Evolutionary conservation across 495 filamentous ascomycete species (phyloP).

Genomic region (Talaromyces borbonicus): DNA sequence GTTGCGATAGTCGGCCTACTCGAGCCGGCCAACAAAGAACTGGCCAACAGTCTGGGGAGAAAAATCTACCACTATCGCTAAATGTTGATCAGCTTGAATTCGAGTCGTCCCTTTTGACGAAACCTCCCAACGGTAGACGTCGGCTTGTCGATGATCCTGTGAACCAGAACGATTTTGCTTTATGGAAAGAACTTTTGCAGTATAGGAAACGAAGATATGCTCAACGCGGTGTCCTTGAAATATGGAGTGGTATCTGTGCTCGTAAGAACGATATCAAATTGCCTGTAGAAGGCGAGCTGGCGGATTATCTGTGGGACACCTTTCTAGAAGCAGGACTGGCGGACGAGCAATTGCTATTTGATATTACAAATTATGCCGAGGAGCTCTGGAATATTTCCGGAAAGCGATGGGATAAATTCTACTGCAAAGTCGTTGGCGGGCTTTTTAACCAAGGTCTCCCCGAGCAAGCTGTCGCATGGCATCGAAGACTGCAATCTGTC

Average conservation of each 20-base stretch:
- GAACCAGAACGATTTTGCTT: conserved; percentile 39
- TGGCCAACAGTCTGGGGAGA: background rate
- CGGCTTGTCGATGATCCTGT: conserved; percentile 46
- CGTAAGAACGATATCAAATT: conserved; percentile 32
- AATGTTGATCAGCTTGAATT: conserved; percentile 30
- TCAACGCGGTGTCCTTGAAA: conserved; percentile 42
- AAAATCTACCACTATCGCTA: conserved; percentile 1
- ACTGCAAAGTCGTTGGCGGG: conserved; percentile 38
- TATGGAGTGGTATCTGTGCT: conserved; percentile 52
- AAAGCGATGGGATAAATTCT: conserved; percentile 36
- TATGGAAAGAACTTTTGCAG: conserved; percentile 58
- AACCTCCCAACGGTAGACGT: conserved; percentile 13
- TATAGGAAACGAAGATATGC: conserved; percentile 52
- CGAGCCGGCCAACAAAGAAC: background rate
- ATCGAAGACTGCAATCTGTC: conserved; percentile 26
- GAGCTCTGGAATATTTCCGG: conserved; percentile 36
- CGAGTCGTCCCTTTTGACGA: conserved; percentile 37
- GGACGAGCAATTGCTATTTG: conserved; percentile 35
- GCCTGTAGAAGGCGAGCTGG: conserved; percentile 36
- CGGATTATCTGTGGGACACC: conserved; percentile 46
- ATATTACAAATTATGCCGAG: conserved; percentile 46
- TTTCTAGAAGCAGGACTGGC: conserved; percentile 42
- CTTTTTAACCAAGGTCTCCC: conserved; percentile 28
- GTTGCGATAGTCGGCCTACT: background rate
- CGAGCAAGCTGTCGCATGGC: conserved; percentile 37